Evolutionary conservation across 2,329 filamentous ascomycete genomes (phyloP).

Genomic region (Aspergillus tanneri): DNA sequence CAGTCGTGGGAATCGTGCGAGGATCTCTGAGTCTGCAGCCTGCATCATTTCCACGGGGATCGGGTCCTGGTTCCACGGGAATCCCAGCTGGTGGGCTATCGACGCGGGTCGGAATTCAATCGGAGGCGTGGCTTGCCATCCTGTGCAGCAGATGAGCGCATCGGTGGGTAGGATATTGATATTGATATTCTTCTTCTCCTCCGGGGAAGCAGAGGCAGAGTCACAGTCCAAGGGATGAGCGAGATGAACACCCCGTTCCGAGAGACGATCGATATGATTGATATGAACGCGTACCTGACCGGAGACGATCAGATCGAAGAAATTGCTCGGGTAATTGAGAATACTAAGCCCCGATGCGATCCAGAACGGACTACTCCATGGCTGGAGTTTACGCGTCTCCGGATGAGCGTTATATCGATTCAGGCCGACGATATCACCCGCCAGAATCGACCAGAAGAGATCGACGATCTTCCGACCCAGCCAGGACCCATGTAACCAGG

Average conservation of each 20-base stretch:
- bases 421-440: slow-evolving; percentile 49
- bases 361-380: slow-evolving; percentile 52
- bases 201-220: slow-evolving; percentile 51
- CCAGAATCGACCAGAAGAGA: slow-evolving; percentile 56
- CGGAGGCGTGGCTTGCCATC: slow-evolving; percentile 54
- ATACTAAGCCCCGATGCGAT: slow-evolving; percentile 59
- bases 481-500: slow-evolving; percentile 53
- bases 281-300: slow-evolving; percentile 58
- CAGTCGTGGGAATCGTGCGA: slow-evolving; percentile 52
- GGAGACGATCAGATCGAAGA: slow-evolving; percentile 57
- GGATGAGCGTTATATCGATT: slow-evolving; percentile 49
- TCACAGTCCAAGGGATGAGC: slow-evolving; percentile 47
- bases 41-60: slow-evolving; percentile 40
- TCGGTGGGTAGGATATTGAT: slow-evolving; percentile 43
- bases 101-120: slow-evolving; percentile 50
- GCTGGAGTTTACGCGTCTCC: slow-evolving; percentile 48
- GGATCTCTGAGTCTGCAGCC: slow-evolving; percentile 52
- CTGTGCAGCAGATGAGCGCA: slow-evolving; percentile 56
- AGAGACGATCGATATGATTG: slow-evolving; percentile 54
- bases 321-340: slow-evolving; percentile 58
- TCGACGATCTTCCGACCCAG: slow-evolving; percentile 51
- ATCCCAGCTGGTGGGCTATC: slow-evolving; percentile 47
- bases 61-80: slow-evolving; percentile 41
- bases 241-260: slow-evolving; percentile 49
- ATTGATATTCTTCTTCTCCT: slow-evolving; percentile 47